Base-by-base conservation (phyloP, 257 asterid genomes). In the Solanum boliviense region DNA sequence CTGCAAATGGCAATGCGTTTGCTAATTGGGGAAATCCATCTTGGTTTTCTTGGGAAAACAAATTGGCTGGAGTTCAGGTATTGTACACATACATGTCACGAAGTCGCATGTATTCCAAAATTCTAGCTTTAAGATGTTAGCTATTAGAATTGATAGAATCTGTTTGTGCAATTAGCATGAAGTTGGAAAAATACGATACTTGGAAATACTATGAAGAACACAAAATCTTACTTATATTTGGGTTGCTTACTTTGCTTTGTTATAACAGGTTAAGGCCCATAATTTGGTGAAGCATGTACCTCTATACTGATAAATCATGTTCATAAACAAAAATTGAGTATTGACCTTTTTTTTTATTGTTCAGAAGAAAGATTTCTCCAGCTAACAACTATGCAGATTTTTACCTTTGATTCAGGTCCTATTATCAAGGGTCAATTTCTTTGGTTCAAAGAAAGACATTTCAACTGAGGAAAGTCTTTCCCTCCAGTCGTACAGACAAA, bases 1-100 rank as follows among this genome's bases (percentile, higher is more conserved):
- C 93, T 5, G 89, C 84, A 72, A 88, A 92, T 76, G 98, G 94
- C 35, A 86, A 90, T 29, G 4, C 10, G 5, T 93, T 90, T 44
- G 95, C 98, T 16, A 71, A 91, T 62, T 92, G 94, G 95, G 95
- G 95, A 88, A 70, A 38, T 7, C 88, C 89, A 5, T 78, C 93
- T n/a, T 93, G 95, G 95, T 93, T 94, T 89, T 83, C 86, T 75
- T 94, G 96, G 98, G 95, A 94, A 72, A 89, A 93, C 67, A 94
- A 94, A 83, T 91, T 91, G 88, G 92, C 94, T 39, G 98, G 98
- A 85, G 86, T 91, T 84, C 94, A 94, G 93, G 95, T 94, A 89
- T 16, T 9, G 32, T 25, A 27, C 20, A 1, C 44, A 48, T 82
- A 31, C 70, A 81, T 48, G n/a, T 25, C 44, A 46, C 70, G 0